Conservation (phyloP, 495 filamentous ascomycete genomes). For the Halenospora varia region DNA sequence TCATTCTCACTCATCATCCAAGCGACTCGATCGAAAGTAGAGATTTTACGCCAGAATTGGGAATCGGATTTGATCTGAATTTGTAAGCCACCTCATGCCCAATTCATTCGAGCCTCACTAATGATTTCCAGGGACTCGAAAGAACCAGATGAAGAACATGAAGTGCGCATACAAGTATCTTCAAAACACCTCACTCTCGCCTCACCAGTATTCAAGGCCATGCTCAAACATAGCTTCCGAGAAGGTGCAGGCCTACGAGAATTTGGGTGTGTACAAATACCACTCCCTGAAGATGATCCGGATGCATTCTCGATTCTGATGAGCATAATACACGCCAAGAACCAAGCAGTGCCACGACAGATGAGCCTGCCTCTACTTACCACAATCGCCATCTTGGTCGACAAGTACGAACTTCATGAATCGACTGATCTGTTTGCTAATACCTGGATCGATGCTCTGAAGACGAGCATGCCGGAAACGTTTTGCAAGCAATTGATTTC, state of each 20-base stretch:
- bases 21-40: neutral
- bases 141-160: neutral
- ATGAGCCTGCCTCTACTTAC: neutral
- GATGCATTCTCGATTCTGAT: neutral
- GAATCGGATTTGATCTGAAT: neutral
- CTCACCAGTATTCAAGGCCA: conserved; percentile 39
- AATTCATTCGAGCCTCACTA: neutral
- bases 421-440: neutral
- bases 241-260: conserved; percentile 3
- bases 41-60: neutral
- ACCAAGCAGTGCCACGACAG: neutral
- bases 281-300: conserved; percentile 1
- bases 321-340: neutral
- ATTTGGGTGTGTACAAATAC: neutral
- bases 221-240: conserved; percentile 13
- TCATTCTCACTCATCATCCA: neutral
- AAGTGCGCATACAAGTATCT: conserved; percentile 36
- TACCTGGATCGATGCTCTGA: neutral
- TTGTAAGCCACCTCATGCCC: neutral
- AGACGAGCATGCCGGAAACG: neutral
- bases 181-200: conserved; percentile 46
- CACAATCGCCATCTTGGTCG: conserved; percentile 1
- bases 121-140: neutral
- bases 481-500: neutral
- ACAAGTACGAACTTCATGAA: conserved; percentile 7